Conservation (phyloP, 2,329 filamentous ascomycete genomes). For the Ascochyta pisi region DNA sequence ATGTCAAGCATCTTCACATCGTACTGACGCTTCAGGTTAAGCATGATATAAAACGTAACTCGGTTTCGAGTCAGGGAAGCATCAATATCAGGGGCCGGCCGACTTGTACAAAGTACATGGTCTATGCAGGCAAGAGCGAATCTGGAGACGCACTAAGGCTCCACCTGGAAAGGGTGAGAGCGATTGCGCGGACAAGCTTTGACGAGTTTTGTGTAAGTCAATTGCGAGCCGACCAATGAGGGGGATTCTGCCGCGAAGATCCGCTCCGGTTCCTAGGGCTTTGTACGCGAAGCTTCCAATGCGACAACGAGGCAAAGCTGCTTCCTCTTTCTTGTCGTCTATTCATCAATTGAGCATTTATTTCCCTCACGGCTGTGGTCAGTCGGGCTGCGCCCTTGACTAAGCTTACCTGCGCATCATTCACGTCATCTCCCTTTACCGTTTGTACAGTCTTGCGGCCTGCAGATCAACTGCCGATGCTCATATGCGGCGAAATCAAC, state of each 20-base stretch:
- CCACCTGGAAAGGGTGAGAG: conserved; percentile 7
- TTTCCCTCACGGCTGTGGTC: background rate
- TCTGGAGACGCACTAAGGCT: conserved; percentile 11
- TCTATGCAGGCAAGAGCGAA: conserved; percentile 16
- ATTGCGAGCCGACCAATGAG: conserved; percentile 3
- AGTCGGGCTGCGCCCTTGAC: conserved; percentile 10
- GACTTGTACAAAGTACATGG: conserved; percentile 10
- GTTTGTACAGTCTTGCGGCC: background rate
- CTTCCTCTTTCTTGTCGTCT: background rate
- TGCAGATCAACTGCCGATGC: conserved; percentile 5
- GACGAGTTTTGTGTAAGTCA: conserved; percentile 20
- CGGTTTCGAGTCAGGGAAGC: background rate
- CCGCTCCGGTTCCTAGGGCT: conserved; percentile 12
- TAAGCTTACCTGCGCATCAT: background rate
- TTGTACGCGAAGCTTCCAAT: conserved; percentile 6
- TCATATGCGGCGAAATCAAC: background rate
- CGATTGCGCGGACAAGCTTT: conserved; percentile 20
- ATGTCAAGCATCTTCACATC: no score
- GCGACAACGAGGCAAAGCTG: conserved; percentile 5
- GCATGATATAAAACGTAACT: no score
- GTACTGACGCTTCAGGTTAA: background rate
- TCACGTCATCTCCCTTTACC: background rate
- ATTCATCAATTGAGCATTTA: conserved; percentile 3
- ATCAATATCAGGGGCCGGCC: conserved; percentile 11
- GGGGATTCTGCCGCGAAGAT: conserved; percentile 5